Evolutionary conservation across 2,329 filamentous ascomycete species (phyloP), one percentile per base, ranked within the genome.

Genomic region (Fusarium sp.): DNA sequence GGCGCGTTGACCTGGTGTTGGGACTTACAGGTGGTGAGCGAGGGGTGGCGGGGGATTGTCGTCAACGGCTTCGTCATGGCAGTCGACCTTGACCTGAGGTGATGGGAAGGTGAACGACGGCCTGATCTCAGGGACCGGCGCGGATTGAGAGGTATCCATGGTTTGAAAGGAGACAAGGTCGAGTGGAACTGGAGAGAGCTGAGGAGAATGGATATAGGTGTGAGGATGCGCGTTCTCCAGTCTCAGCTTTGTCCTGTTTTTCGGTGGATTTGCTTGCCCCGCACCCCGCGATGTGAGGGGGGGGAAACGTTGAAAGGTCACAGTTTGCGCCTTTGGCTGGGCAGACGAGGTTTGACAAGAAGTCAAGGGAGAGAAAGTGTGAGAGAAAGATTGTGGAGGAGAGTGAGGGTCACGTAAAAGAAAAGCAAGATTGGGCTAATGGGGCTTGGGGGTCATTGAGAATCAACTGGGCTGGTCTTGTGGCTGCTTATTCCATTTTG

Each of bases 1-100:
- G 49, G 40, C 38, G 51, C 33, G 38, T 55, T 53, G 49, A 46
- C 42, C 18, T 40, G 13, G 33, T 27, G 23, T 9, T 46, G 31
- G 59, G 59, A 79, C 84, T 79, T 79, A 86, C 84, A 81, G 71
- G 69, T 81, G 79, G 72, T 80, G 73, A 66, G 74, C 72, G 68
- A 80, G 75, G 18, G 74, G 67, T 36, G 79, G 79, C 61, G 77
- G 80, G 51, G 63, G 62, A 38, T 64, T 65, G 46, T 72, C 64
- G 53, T 68, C 66, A 38, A 67, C 36, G 62, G 76, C 68, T 65
- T 79, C 57, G 55, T 75, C 76, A 51, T 74, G 70, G 49, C 67
- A 54, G 51, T 78, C 74, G 46, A 79, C 67, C 31, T 69, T 77
- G 60, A 79, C 73, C 49, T 68, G 74, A 23, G 75, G 77, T 16